phyloP scores from a whole-genome alignment of 2,329 filamentous ascomycete species.

The Myriosclerotinia scirpicola region DNA sequence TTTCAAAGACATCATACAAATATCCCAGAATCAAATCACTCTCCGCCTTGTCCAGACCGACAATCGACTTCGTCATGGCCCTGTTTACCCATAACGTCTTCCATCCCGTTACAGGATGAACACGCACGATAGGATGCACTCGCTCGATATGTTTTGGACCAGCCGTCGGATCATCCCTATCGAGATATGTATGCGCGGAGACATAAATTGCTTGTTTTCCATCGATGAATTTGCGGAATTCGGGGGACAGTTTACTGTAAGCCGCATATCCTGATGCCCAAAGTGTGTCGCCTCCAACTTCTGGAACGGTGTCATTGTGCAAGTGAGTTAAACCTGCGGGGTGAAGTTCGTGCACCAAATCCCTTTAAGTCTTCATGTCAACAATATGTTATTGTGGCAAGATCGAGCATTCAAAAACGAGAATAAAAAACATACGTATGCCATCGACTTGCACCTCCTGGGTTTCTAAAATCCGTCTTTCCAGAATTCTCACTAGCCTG shows the following conservation, averaged over 20 bases:
- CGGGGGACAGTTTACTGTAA: constrained; percentile 71
- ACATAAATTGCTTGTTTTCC: constrained; percentile 63
- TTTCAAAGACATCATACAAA: constrained; percentile 67
- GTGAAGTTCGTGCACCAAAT: constrained; percentile 69
- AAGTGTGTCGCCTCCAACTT: constrained; percentile 66
- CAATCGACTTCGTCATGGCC: constrained; percentile 65
- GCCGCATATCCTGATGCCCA: constrained; percentile 71
- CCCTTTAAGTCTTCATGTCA: constrained; percentile 37
- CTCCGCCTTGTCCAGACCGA: constrained; percentile 67
- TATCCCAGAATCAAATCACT: constrained; percentile 68
- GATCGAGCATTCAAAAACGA: neutral
- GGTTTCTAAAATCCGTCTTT: constrained; percentile 61
- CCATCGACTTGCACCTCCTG: constrained; percentile 67
- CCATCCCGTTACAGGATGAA: constrained; percentile 73
- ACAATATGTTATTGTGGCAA: neutral
- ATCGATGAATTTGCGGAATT: constrained; percentile 69
- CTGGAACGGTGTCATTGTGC: constrained; percentile 63
- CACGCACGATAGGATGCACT: constrained; percentile 65
- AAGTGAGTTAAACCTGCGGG: constrained; percentile 70
- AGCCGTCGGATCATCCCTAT: constrained; percentile 58
- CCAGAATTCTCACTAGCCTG: constrained; percentile 55
- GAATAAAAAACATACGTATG: constrained; percentile 48
- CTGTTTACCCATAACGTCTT: constrained; percentile 73
- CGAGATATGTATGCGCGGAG: constrained; percentile 66
- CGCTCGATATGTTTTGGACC: constrained; percentile 68